Base-by-base conservation (phyloP, 2,329 filamentous ascomycete species). In the Chaetomiaceae sp. region DNA sequence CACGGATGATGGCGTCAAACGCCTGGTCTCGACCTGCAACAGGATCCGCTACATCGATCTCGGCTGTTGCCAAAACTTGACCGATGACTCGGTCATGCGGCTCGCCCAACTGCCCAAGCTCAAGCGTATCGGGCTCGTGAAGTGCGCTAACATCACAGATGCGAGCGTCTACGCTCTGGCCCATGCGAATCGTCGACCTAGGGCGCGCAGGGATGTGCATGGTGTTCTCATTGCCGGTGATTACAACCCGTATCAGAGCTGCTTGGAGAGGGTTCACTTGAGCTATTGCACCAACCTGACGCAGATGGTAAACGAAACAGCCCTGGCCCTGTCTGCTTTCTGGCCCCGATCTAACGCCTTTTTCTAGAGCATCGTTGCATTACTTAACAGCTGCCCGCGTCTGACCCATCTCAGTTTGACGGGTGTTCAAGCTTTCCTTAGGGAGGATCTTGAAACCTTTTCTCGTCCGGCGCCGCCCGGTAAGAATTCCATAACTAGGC, bases 41-140 rank as follows among this genome's bases (percentile, higher is more conserved):
- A 83, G 93, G 20, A 97, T 99, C 59, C 82, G 93, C 49, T 99
- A 99, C 66, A 99, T 99, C 57, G 93, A 99, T 65, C 74, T 99
- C 38, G 93, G 93, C n/a, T 97, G 93, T 71, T 99, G 93, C 69
- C 81, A 80, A 13, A 85, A 89, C 60, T 74, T 99, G 54, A 97
- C 93, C 0, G 93, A 99, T 61, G 77, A 79, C 10, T 96, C 91
- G 19, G 86, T 99, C 14, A 86, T 80, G 55, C 85, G 89, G 57
- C 75, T 99, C 33, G 91, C 93, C 5, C 82, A 82, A 13, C 77
- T 99, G 5, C 93, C 93, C 3, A 99, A 99, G 68, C 74, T 99
- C 47, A 91, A 96, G 73, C 80, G 93, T 33, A 96, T 99, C 54
- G 93, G 93, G 1, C 72, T 99, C 47, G 93, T 99, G 48, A 99